These are phyloP conservation scores for Pseudohalonectria lignicola DNA, from an alignment of 2,329 filamentous ascomycete genomes.

Conservation along the genomic window DNA sequence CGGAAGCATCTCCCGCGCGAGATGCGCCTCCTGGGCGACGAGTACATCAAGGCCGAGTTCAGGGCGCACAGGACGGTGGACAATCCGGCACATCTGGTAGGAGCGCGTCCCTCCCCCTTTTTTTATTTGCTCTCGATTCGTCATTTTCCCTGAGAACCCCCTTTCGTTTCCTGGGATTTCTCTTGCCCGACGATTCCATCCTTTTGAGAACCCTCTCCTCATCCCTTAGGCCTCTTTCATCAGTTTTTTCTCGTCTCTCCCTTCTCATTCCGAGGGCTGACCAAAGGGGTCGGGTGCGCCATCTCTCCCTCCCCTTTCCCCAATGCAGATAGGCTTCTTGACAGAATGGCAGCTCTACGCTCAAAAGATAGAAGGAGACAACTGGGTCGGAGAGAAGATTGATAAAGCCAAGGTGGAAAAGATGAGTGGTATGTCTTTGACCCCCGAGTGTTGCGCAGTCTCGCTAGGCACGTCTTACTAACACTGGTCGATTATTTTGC, in stretches of 20 bases:
- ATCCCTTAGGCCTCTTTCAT: background rate
- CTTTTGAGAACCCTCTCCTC: background rate
- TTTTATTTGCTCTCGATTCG: too few species aligned
- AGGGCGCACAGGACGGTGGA: constrained; percentile 72
- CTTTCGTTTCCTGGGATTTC: background rate
- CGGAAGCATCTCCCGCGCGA: constrained; percentile 65
- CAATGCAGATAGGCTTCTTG: constrained; percentile 87
- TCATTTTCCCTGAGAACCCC: background rate
- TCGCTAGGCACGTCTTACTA: background rate
- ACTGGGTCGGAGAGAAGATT: constrained; percentile 75
- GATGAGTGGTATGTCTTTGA: constrained; percentile 61
- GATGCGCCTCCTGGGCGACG: constrained; percentile 74
- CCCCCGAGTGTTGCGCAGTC: background rate
- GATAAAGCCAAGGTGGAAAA: constrained; percentile 78
- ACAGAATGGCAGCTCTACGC: constrained; percentile 96
- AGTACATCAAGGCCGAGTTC: constrained; percentile 91
- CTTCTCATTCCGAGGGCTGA: too few species aligned
- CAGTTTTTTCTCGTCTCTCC: too few species aligned
- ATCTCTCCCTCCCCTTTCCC: too few species aligned
- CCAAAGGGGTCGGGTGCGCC: too few species aligned
- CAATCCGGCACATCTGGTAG: constrained; percentile 83
- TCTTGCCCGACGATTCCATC: background rate
- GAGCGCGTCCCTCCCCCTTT: constrained; percentile 15
- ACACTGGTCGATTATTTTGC: background rate
- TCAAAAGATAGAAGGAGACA: constrained; percentile 79